These are phyloP conservation scores for Rhodotorula sp. DNA, from an alignment of 1,284 basidiomycete species.

Conservation along the genomic window DNA sequence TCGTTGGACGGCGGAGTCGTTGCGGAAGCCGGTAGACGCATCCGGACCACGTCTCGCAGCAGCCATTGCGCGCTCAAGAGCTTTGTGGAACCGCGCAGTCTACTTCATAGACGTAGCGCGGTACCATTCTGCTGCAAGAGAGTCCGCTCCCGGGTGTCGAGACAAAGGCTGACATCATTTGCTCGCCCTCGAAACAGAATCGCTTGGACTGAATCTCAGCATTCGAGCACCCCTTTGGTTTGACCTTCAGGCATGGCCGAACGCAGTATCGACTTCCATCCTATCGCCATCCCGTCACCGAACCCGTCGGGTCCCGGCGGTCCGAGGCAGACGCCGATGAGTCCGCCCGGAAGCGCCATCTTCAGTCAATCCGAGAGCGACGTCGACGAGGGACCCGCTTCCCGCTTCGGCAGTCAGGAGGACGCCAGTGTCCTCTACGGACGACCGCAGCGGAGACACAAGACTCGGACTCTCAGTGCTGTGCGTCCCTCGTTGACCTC, in stretches of 20 bases:
- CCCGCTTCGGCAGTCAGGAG: constrained; percentile 23
- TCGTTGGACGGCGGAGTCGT: too few species aligned
- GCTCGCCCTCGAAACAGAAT: too few species aligned
- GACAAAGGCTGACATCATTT: too few species aligned
- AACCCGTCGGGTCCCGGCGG: background rate
- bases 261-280: background rate
- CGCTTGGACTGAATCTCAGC: too few species aligned
- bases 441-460: constrained; percentile 29
- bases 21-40: too few species aligned
- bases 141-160: too few species aligned
- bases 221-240: background rate
- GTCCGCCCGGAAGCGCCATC: constrained; percentile 8
- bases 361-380: constrained; percentile 28
- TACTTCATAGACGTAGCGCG: too few species aligned
- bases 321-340: background rate
- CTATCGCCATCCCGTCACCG: background rate
- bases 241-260: background rate
- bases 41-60: too few species aligned
- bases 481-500: background rate
- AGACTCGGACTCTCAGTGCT: constrained; percentile 37
- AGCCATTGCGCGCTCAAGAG: too few species aligned
- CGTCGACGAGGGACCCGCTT: constrained; percentile 15
- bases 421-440: constrained; percentile 39
- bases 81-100: too few species aligned
- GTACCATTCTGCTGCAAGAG: too few species aligned